Base-by-base conservation (phyloP, 2,329 filamentous ascomycete genomes). In the Rasamsonia emersonii region DNA sequence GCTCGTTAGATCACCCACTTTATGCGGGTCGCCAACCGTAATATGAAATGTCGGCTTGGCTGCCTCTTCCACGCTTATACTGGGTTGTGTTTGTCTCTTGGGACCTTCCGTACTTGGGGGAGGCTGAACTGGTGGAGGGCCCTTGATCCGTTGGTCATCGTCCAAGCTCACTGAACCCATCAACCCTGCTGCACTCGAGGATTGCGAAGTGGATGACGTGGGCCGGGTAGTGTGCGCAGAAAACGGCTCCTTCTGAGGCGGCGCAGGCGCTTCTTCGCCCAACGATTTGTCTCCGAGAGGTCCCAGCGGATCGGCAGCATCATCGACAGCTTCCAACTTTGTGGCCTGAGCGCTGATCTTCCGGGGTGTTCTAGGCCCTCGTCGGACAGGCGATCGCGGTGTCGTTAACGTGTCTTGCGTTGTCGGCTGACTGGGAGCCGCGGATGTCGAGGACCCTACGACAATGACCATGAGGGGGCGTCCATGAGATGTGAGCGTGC, bases 1-100 rank as follows among this genome's bases (percentile, higher is more conserved):
- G 59, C 84, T 94, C 6, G 91, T 95, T 56, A 96, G 62, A 61
- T 96, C 91, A 38, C 91, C 91, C 45, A 98, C 89, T 66, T 96
- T 98, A 63, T 95, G 88, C 34, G 91, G 91, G 62, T 98, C 91
- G 36, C 91, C 91, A 14, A 98, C 91, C 3, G 73, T 78, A 49
- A 98, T 96, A 30, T 84, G 68, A 60, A 96, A 98, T 24, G 69
- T 82, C 4, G 91, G 91, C 61, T 94, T 93, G 18, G 89, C 80
- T 28, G 91, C 91, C 64, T 93, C 84, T 60, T 96, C 89, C 35
- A 96, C 68, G 57, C 82, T 93, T 44, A 95, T 76, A 54, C 88
- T 94, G 11, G 88, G 86, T 51, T 77, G 73, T 15, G 63, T 65
- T 42, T 72, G 68, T 46, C 72, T 62, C 46, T 65, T 62, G 1